Base-by-base conservation (phyloP, 345 rosid genomes). In the Lepidium africanum region DNA sequence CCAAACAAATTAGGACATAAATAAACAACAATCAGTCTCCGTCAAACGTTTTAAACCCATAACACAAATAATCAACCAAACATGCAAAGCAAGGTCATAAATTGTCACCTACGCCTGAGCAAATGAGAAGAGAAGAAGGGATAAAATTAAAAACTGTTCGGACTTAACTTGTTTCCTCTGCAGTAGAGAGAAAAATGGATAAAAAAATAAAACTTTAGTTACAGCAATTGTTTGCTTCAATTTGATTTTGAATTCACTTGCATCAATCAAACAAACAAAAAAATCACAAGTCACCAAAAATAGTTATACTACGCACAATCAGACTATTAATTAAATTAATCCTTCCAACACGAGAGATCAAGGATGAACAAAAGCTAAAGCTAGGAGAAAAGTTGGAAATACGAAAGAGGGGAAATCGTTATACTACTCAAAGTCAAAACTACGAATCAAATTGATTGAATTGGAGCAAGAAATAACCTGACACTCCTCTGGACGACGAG, bases 1-100 rank as follows among this genome's bases (percentile, higher is more conserved):
- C 68, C 76, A 70, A 45, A 5, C 5, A 69, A 55, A 11, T 32
- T 15, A 71, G 3, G 1, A 2, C n/a, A 57, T 30, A 57, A 46
- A 17, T 38, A 41, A 68, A 46, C 41, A 68, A 54, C 41, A 47
- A 68, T 53, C 30, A 68, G 65, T 46, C 58, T 66, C 39, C 32
- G 49, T 19, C 21, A 58, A 46, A 55, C 39, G 4, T 12, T 14
- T 2, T 11, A 55, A 63, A 40, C 17, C 50, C 60, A 38, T 32
- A 47, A 9, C n/a, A 48, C 43, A 48, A 35, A 2, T 38, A 13
- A 25, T 42, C 2, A 32, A 51, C 60, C 30, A 39, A 65, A 50
- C 37, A 50, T 9, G 25, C 46, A 50, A 25, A 5, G 4, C 40
- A n/a, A 38, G 16, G 23, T 7, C 2, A 45, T 47, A 46, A n/a